These are phyloP conservation scores for Venturia oleaginea DNA, from an alignment of 2,329 filamentous ascomycete species.

Conservation along the genomic window DNA sequence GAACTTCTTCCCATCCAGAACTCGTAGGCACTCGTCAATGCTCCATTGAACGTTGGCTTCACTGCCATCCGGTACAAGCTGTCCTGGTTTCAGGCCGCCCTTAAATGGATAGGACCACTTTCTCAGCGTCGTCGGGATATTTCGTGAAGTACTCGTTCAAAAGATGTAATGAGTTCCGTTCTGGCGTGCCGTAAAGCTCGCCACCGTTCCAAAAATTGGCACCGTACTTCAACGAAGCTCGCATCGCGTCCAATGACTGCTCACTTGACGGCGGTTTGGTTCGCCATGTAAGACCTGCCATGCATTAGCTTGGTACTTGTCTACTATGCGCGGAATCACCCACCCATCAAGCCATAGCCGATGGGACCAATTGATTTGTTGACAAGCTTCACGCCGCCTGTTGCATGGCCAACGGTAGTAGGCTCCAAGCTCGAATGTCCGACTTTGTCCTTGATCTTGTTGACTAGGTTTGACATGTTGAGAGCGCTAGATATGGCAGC, in stretches of 20 bases:
- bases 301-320: not conserved
- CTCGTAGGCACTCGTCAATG: conserved; percentile 37
- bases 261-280: conserved; percentile 27
- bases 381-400: conserved; percentile 5
- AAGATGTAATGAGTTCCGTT: conserved; percentile 39
- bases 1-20: conserved; percentile 39
- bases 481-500: no score
- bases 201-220: conserved; percentile 42
- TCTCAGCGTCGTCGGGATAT: conserved; percentile 41
- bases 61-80: conserved; percentile 31
- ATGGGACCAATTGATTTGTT: conserved; percentile 30
- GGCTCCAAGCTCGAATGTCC: not conserved
- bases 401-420: not conserved
- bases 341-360: conserved; percentile 41
- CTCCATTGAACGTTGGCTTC: conserved; percentile 32
- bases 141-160: conserved; percentile 42
- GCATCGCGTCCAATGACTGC: conserved; percentile 37
- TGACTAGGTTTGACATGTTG: not conserved
- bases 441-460: not conserved
- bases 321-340: not conserved
- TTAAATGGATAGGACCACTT: conserved; percentile 45
- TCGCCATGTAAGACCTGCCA: conserved; percentile 37
- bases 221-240: conserved; percentile 31
- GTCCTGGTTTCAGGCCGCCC: conserved; percentile 31
- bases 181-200: conserved; percentile 38